Evolutionary conservation across 2,329 filamentous ascomycete species (phyloP).

Genomic region (Paracoccidioides lutzii): DNA sequence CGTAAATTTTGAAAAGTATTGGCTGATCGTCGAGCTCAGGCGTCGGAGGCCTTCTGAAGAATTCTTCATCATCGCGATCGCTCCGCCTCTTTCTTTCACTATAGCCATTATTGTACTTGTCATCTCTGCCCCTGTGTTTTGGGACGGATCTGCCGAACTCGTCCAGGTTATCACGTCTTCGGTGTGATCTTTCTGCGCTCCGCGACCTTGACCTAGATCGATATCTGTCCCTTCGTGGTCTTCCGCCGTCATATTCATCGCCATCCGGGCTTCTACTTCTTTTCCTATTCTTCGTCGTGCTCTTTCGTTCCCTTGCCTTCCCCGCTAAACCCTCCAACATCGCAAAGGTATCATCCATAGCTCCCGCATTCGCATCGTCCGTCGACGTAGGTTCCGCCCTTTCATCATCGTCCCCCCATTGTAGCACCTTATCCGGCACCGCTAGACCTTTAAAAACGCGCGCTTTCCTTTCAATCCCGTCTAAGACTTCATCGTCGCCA

Average conservation of each 20-base stretch:
- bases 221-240: constrained; percentile 23
- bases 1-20: constrained; percentile 73
- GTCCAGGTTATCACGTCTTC: constrained; percentile 41
- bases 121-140: constrained; percentile 22
- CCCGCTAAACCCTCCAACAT: constrained; percentile 75
- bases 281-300: constrained; percentile 34
- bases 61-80: constrained; percentile 39
- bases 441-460: constrained; percentile 83
- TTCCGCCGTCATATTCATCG: constrained; percentile 34
- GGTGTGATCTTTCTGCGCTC: constrained; percentile 26
- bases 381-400: constrained; percentile 21
- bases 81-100: constrained; percentile 30
- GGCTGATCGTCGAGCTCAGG: constrained; percentile 71
- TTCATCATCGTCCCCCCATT: constrained; percentile 40
- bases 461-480: constrained; percentile 55
- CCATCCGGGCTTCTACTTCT: constrained; percentile 41
- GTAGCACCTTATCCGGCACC: constrained; percentile 61
- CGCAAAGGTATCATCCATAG: constrained; percentile 84
- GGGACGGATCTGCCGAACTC: constrained; percentile 43
- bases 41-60: constrained; percentile 52
- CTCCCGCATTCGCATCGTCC: constrained; percentile 42
- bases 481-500: constrained; percentile 29
- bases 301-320: constrained; percentile 38
- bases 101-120: constrained; percentile 29
- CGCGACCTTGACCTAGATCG: constrained; percentile 43